Conservation (phyloP, 768 basidiomycete genomes). For the Pleurotus pulmonarius region DNA sequence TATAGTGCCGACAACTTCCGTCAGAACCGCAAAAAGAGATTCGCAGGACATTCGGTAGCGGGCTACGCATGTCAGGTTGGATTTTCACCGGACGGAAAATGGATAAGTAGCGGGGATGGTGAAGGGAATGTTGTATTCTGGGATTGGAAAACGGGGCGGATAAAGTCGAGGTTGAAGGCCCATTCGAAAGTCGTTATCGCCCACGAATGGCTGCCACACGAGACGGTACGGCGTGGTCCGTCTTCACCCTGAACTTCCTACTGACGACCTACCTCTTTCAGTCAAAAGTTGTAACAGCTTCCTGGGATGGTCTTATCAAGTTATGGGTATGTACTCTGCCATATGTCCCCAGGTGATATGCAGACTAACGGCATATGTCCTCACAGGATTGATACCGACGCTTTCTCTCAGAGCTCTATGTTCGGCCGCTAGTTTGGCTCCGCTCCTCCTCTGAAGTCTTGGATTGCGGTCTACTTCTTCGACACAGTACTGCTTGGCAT, state of each 20-base stretch:
- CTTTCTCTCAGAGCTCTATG: neutral
- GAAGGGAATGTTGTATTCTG: constrained; percentile 96
- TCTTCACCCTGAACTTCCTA: constrained; percentile 33
- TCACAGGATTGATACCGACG: constrained; percentile 33
- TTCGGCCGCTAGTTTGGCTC: neutral
- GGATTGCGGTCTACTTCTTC: neutral
- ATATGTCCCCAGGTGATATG: constrained; percentile 7
- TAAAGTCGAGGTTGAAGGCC: constrained; percentile 84
- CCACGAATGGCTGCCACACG: constrained; percentile 98
- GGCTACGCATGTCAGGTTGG: constrained; percentile 97
- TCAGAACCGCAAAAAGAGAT: constrained; percentile 98
- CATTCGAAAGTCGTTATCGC: constrained; percentile 97
- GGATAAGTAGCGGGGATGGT: constrained; percentile 96
- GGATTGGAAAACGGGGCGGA: constrained; percentile 99
- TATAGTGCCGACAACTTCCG: constrained; percentile 98
- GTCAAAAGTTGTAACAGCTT: constrained; percentile 96
- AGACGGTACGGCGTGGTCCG: constrained; percentile 72
- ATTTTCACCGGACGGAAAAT: constrained; percentile 97
- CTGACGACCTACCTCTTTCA: constrained; percentile 29
- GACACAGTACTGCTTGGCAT: no score
- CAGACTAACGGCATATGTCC: constrained; percentile 10
- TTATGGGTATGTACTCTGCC: constrained; percentile 70
- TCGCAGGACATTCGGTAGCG: constrained; percentile 94
- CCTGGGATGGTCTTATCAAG: constrained; percentile 98
- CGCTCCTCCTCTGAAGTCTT: neutral